Conservation (phyloP, 139 green algal species). For the Auxenochlorella pyrenoidosa region DNA sequence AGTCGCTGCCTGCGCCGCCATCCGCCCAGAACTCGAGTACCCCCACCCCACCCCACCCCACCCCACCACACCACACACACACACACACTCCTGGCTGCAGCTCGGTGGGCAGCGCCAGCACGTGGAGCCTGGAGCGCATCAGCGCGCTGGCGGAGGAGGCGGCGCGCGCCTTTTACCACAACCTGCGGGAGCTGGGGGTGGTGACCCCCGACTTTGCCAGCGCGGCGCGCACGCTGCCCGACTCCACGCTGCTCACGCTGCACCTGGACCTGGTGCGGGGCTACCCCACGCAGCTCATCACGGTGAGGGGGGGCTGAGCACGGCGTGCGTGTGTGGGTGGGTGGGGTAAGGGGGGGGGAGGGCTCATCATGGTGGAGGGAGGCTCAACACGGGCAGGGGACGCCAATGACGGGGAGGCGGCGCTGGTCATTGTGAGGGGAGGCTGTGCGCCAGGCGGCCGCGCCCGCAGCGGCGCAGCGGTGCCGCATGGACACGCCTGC, state of each 20-base stretch:
- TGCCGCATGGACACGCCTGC: too few relatives aligned
- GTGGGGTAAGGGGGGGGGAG: too few relatives aligned
- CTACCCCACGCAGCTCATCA: constrained; percentile 27
- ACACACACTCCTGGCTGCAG: too few relatives aligned
- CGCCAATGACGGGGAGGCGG: too few relatives aligned
- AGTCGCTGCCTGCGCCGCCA: too few relatives aligned
- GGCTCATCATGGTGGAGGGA: too few relatives aligned
- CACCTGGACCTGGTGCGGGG: constrained; percentile 7
- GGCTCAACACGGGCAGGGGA: too few relatives aligned
- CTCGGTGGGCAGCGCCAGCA: constrained; percentile 21
- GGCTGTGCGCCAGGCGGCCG: too few relatives aligned
- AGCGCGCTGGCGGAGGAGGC: not conserved
- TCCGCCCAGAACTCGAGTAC: too few relatives aligned
- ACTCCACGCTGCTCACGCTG: constrained; percentile 8
- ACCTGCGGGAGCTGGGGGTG: constrained; percentile 3
- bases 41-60: too few relatives aligned
- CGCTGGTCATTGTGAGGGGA: too few relatives aligned
- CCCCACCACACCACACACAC: too few relatives aligned
- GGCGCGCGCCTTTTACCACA: not conserved
- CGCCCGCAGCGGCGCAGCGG: not conserved
- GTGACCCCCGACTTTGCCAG: not conserved
- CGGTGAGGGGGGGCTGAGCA: not conserved
- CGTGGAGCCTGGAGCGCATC: constrained; percentile 25
- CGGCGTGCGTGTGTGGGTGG: not conserved
- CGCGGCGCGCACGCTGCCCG: not conserved